These are phyloP conservation scores for Fusarium newnesense DNA, from an alignment of 2,329 filamentous ascomycete genomes.

Conservation along the genomic window DNA sequence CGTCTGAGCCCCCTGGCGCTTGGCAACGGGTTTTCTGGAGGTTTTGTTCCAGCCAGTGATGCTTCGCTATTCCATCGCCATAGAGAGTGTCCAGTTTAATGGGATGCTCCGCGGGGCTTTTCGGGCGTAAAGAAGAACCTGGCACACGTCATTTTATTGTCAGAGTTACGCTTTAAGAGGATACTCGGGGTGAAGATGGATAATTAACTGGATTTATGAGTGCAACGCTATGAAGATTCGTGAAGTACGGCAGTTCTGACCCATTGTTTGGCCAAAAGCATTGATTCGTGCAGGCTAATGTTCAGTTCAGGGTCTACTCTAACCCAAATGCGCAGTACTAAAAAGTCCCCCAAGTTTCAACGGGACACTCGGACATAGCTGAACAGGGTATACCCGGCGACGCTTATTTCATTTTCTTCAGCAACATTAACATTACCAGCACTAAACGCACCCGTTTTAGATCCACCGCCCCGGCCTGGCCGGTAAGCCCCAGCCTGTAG, in stretches of 20 bases:
- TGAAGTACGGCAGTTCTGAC: background rate
- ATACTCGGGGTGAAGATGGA: background rate
- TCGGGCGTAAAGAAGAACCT: background rate
- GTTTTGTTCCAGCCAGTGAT: constrained; percentile 4
- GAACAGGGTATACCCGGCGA: background rate
- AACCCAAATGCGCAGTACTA: background rate
- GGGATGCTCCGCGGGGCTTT: background rate
- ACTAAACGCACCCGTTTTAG: constrained; percentile 1
- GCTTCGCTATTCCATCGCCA: background rate
- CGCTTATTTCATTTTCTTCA: constrained; percentile 1
- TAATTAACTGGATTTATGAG: background rate
- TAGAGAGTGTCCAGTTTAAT: background rate
- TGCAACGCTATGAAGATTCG: background rate
- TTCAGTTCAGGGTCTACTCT: background rate
- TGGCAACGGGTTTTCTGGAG: constrained; percentile 15
- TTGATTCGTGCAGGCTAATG: background rate
- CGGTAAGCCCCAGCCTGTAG: constrained; percentile 4
- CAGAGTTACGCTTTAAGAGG: background rate
- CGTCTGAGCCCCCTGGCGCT: constrained; percentile 13
- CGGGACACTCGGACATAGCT: background rate
- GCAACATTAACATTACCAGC: background rate
- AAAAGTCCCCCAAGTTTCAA: background rate
- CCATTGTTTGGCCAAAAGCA: background rate
- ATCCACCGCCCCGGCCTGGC: constrained; percentile 1
- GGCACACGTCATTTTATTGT: background rate